Conservation (phyloP, 768 basidiomycete genomes). For the Tremella fuciformis region DNA sequence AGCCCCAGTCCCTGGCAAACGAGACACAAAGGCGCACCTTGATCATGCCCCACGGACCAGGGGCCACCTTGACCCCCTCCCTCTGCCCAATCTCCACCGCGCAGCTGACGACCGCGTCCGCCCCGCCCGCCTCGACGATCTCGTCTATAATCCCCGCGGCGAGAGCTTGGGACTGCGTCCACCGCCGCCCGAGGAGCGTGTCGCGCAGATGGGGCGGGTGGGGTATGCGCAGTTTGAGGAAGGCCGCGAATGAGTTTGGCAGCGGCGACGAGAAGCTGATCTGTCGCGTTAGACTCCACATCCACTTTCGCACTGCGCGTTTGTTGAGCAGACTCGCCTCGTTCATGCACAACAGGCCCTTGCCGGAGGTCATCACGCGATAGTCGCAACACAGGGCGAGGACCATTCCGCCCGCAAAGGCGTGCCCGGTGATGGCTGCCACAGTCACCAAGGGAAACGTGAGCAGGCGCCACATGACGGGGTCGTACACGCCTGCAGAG, state of each 20-base stretch:
- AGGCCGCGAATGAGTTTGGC: conserved; percentile 67
- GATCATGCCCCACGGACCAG: conserved; percentile 46
- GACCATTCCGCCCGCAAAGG: conserved; percentile 79
- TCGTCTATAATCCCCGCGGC: conserved; percentile 68
- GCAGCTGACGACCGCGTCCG: conserved; percentile 1
- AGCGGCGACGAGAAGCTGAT: conserved; percentile 77
- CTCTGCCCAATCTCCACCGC: conserved; percentile 39
- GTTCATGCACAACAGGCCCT: conserved; percentile 89
- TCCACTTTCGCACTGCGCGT: not conserved
- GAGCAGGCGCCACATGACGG: conserved; percentile 65
- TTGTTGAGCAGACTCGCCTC: conserved; percentile 59
- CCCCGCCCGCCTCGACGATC: conserved; percentile 56
- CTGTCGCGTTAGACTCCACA: conserved; percentile 14
- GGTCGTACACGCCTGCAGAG: conserved; percentile 66
- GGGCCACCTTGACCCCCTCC: conserved; percentile 35
- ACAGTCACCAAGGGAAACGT: conserved; percentile 48
- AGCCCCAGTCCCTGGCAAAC: not conserved
- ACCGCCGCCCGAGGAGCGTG: conserved; percentile 73
- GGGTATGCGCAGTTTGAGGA: conserved; percentile 66
- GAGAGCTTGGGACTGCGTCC: conserved; percentile 69
- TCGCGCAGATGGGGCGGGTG: conserved; percentile 63
- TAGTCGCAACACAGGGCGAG: conserved; percentile 80
- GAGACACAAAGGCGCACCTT: conserved; percentile 33
- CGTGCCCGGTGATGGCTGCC: conserved; percentile 53
- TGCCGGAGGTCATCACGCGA: conserved; percentile 81